Evolutionary conservation across 2,329 filamentous ascomycete species (phyloP).

Genomic region (Monilinia polystroma): DNA sequence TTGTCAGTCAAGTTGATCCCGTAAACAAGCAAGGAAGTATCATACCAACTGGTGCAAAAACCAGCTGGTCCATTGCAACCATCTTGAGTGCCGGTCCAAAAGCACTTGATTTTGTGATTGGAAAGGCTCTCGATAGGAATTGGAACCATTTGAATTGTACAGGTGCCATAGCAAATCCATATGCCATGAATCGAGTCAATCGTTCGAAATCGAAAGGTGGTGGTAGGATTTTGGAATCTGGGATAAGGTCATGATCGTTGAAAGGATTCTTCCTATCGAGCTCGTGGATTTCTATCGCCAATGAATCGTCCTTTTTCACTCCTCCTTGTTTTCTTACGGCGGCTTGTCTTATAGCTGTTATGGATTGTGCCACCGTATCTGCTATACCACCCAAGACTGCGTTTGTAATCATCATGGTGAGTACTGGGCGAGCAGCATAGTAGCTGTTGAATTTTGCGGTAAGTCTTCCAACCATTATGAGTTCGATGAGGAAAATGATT

Average conservation of each 20-base stretch:
- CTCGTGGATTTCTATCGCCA: slow-evolving; percentile 87
- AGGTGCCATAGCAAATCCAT: slow-evolving; percentile 94
- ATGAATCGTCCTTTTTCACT: slow-evolving; percentile 60
- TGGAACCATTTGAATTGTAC: slow-evolving; percentile 95
- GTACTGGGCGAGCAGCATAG: slow-evolving; percentile 90
- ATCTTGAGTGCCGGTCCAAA: slow-evolving; percentile 81
- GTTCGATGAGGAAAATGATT: slow-evolving; percentile 82
- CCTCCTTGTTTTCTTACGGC: slow-evolving; percentile 62
- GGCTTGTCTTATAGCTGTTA: slow-evolving; percentile 76
- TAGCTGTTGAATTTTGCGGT: slow-evolving; percentile 88
- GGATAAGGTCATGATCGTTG: slow-evolving; percentile 63
- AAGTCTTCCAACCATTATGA: slow-evolving; percentile 79
- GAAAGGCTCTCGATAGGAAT: slow-evolving; percentile 78
- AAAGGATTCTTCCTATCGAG: slow-evolving; percentile 77
- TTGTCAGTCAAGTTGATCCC: slow-evolving; percentile 17
- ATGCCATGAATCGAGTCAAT: slow-evolving; percentile 92
- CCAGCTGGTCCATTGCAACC: slow-evolving; percentile 86
- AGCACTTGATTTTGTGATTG: slow-evolving; percentile 73
- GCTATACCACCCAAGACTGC: slow-evolving; percentile 92
- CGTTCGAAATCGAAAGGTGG: slow-evolving; percentile 95
- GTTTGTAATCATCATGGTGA: slow-evolving; percentile 99
- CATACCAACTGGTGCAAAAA: slow-evolving; percentile 85
- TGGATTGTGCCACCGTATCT: slow-evolving; percentile 91
- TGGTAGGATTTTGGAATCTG: slow-evolving; percentile 61
- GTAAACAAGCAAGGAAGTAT: not conserved